Conservation (phyloP, 305 asterid species). For the Solanum hybrid region DNA sequence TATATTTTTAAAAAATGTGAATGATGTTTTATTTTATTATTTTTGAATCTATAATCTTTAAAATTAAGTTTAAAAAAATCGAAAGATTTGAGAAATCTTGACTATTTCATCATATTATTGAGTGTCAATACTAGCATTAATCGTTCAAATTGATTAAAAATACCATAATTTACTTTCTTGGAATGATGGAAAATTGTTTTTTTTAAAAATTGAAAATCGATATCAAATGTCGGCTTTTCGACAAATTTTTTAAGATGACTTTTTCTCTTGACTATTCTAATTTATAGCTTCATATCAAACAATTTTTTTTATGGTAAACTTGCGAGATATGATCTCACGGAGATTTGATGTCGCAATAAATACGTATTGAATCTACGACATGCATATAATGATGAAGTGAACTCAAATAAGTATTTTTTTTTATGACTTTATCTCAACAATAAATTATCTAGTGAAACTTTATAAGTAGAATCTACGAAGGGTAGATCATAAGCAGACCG, state of each 20-base stretch:
- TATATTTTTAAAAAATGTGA: accelerated
- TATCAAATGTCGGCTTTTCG: background rate
- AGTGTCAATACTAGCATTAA: background rate
- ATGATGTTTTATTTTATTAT: background rate
- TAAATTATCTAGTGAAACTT: too few relatives aligned
- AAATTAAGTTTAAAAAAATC: background rate
- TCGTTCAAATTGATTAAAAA: background rate
- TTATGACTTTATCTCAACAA: background rate
- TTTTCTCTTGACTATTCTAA: background rate
- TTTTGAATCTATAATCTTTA: background rate
- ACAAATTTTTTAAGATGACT: background rate
- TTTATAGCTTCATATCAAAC: background rate
- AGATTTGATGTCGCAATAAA: background rate
- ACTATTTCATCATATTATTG: background rate
- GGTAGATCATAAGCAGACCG: too few relatives aligned
- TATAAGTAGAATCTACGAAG: too few relatives aligned
- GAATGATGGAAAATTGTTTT: background rate
- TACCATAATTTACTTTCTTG: background rate
- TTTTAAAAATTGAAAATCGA: background rate
- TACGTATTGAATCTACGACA: too few relatives aligned
- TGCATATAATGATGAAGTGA: background rate
- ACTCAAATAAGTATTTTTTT: background rate
- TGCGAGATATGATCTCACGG: background rate
- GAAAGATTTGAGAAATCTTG: background rate
- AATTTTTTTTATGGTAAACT: background rate